Conservation (phyloP, 148 eudicot genomes). For the Camellia sinensis region DNA sequence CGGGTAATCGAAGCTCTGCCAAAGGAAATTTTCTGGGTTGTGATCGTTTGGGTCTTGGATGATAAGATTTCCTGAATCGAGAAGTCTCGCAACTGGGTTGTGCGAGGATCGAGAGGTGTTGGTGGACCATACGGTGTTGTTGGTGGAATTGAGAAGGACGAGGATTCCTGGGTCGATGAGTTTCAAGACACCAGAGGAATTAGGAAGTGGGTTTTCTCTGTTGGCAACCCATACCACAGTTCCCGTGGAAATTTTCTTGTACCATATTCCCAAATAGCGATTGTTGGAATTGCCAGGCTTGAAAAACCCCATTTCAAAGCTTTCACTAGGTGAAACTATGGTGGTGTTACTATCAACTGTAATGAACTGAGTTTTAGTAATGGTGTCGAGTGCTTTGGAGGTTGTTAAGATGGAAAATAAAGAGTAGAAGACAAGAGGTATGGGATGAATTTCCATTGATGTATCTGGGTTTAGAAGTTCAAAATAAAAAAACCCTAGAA, state of each 20-base stretch:
- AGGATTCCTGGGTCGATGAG: background rate
- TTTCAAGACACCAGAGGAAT: conserved; percentile 11
- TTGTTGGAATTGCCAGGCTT: conserved; percentile 11
- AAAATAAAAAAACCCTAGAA: no score
- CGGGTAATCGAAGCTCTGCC: conserved; percentile 26
- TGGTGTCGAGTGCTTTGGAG: conserved; percentile 7
- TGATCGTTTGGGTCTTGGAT: conserved; percentile 8
- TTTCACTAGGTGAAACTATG: conserved; percentile 4
- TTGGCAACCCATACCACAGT: conserved; percentile 22
- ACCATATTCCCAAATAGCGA: conserved; percentile 23
- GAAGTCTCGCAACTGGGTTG: conserved; percentile 19
- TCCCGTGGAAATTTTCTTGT: background rate
- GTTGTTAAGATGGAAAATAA: background rate
- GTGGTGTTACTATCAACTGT: conserved; percentile 11
- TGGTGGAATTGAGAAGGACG: background rate
- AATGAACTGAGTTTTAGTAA: background rate
- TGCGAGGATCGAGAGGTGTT: background rate
- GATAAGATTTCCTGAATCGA: conserved; percentile 21
- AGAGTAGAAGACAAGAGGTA: background rate
- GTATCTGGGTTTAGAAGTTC: background rate
- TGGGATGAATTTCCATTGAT: background rate
- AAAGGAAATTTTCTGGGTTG: conserved; percentile 8
- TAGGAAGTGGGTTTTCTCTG: conserved; percentile 5
- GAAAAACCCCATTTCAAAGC: conserved; percentile 19
- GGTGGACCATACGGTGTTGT: background rate